phyloP scores from a whole-genome alignment of 345 rosid species.

The Brassica incana region DNA sequence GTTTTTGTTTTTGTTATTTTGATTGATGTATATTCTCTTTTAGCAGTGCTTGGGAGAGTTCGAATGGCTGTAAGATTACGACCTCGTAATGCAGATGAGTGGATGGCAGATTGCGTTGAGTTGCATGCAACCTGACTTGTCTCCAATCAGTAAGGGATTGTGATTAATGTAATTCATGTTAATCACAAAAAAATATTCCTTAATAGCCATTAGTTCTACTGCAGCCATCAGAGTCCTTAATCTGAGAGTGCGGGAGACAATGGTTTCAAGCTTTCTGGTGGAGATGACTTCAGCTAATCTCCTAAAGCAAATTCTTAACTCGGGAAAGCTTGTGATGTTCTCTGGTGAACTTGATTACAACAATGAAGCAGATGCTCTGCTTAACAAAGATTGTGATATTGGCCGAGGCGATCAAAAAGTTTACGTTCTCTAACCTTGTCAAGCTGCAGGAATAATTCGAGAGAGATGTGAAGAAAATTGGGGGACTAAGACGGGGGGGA shows the following conservation, averaged over 20 bases:
- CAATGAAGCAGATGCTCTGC: constrained; percentile 82
- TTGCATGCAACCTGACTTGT: constrained; percentile 51
- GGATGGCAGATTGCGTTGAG: constrained; percentile 84
- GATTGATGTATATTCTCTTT: not conserved
- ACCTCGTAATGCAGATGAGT: constrained; percentile 85
- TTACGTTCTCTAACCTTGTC: too few relatives aligned
- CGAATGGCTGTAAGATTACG: constrained; percentile 90
- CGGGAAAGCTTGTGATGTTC: constrained; percentile 98
- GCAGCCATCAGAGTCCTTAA: constrained; percentile 91
- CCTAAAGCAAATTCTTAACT: constrained; percentile 78
- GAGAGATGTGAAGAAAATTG: not conserved
- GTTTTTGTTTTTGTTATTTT: not conserved
- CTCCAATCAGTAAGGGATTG: not conserved
- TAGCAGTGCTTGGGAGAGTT: constrained; percentile 86
- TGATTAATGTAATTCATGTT: too few relatives aligned
- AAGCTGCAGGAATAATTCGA: not conserved
- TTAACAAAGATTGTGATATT: constrained; percentile 94
- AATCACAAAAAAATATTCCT: constrained; percentile 72
- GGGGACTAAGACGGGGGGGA: not conserved
- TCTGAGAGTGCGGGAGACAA: constrained; percentile 67
- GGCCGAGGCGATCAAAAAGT: constrained; percentile 64
- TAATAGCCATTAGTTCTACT: constrained; percentile 94
- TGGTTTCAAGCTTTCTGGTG: constrained; percentile 61
- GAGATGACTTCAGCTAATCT: constrained; percentile 79
- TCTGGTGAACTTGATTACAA: constrained; percentile 90